Evolutionary conservation across 2,329 filamentous ascomycete species (phyloP).

Genomic region (Alternaria triticina): DNA sequence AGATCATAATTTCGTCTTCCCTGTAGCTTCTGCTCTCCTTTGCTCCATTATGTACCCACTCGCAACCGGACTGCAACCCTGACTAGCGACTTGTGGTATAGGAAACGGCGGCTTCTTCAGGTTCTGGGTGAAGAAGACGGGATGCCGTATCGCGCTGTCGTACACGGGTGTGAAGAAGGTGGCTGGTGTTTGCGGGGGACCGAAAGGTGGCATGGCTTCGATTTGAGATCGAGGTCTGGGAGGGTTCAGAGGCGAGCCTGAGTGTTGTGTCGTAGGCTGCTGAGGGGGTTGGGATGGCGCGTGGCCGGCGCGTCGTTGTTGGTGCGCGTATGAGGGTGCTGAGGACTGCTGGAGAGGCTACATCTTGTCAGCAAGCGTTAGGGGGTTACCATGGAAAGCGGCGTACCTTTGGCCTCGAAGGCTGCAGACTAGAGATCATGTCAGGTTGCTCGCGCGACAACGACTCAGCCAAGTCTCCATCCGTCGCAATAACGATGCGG

Average conservation of each 20-base stretch:
- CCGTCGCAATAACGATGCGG: constrained; percentile 3
- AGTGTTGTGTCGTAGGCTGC: neutral
- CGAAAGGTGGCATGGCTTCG: constrained; percentile 56
- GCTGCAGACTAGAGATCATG: constrained; percentile 51
- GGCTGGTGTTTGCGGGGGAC: constrained; percentile 20
- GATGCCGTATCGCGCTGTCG: constrained; percentile 69
- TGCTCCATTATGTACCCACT: constrained; percentile 51
- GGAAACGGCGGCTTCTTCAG: constrained; percentile 63
- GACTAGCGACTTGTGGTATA: constrained; percentile 43
- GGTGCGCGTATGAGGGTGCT: constrained; percentile 28
- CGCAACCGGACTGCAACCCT: constrained; percentile 52
- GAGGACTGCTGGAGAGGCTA: constrained; percentile 32
- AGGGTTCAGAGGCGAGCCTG: neutral
- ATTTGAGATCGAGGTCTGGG: constrained; percentile 52
- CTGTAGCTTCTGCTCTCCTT: constrained; percentile 16
- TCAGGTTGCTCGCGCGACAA: constrained; percentile 10
- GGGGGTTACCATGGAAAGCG: neutral
- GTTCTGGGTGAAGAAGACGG: constrained; percentile 76
- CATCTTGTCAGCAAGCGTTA: constrained; percentile 14
- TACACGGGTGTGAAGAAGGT: constrained; percentile 42
- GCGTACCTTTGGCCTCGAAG: constrained; percentile 49
- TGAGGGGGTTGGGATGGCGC: constrained; percentile 13
- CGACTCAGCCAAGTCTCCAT: constrained; percentile 9
- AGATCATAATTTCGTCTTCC: constrained; percentile 39
- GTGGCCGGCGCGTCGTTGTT: constrained; percentile 35